These are phyloP conservation scores for Phytophthora agathidicida DNA, from an alignment of 352 stramenopile genomes.

Conservation along the genomic window DNA sequence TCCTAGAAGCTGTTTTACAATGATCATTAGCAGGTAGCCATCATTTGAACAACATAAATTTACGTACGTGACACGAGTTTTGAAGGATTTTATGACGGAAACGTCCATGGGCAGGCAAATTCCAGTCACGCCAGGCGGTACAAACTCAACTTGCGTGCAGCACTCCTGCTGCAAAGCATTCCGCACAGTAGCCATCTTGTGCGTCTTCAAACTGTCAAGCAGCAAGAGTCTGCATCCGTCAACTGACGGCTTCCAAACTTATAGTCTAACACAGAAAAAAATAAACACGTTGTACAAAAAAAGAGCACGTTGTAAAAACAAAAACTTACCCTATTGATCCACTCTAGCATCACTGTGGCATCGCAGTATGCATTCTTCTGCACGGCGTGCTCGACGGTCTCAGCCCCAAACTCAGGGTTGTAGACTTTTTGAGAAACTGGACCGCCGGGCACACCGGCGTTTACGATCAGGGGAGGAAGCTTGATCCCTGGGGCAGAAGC, in stretches of 20 bases:
- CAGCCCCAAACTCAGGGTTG: not conserved
- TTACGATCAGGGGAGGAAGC: constrained; percentile 2
- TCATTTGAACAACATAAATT: constrained; percentile 2
- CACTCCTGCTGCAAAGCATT: not conserved
- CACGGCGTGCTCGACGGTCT: constrained; percentile 5
- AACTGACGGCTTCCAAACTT: not conserved
- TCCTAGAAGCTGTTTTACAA: constrained; percentile 1
- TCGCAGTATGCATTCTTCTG: constrained; percentile 19
- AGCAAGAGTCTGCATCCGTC: not conserved
- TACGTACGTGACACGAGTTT: not conserved
- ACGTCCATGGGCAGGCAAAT: constrained; percentile 7
- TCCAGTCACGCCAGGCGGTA: constrained; percentile 5
- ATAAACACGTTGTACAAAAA: no score
- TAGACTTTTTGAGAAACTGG: constrained; percentile 7
- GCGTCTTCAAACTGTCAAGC: constrained; percentile 1
- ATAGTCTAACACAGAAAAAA: constrained; percentile 1
- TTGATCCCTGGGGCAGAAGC: constrained; percentile 7
- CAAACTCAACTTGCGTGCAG: constrained; percentile 2
- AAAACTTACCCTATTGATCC: constrained; percentile 10
- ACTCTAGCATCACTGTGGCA: constrained; percentile 15
- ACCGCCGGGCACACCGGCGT: constrained; percentile 3
- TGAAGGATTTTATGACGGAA: constrained; percentile 11
- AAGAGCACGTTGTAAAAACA: not conserved
- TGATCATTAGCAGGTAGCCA: constrained; percentile 1
- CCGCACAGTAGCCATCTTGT: not conserved